Evolutionary conservation across 2,329 filamentous ascomycete genomes (phyloP).

Genomic region (Penicillium sp.): DNA sequence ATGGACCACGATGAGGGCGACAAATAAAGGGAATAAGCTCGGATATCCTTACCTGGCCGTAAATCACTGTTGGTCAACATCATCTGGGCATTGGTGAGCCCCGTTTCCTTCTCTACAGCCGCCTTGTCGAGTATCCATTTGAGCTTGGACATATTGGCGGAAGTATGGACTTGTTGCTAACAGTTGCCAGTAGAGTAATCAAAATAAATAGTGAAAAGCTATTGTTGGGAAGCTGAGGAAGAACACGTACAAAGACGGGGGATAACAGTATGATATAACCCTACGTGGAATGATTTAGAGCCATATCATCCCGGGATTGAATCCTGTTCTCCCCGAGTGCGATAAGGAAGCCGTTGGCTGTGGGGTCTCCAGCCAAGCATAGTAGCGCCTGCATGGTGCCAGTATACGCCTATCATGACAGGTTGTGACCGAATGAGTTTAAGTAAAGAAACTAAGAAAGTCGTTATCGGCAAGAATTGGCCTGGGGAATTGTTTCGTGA

Average conservation of each 20-base stretch:
- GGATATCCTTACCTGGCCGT: constrained; percentile 54
- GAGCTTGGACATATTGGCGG: constrained; percentile 26
- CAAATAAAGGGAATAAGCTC: too few species aligned
- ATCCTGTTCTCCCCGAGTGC: not conserved
- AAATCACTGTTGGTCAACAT: constrained; percentile 86
- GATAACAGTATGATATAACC: not conserved
- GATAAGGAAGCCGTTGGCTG: not conserved
- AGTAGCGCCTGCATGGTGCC: not conserved
- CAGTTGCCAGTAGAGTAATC: not conserved
- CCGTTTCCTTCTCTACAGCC: constrained; percentile 71
- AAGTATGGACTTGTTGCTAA: not conserved
- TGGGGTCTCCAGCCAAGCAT: not conserved
- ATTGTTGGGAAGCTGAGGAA: not conserved
- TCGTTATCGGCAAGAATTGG: constrained; percentile 24
- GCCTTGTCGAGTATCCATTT: constrained; percentile 53
- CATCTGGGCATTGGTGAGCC: constrained; percentile 73
- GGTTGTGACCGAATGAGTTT: constrained; percentile 18
- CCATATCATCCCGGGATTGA: not conserved
- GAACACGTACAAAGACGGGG: not conserved
- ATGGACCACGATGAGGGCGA: not conserved
- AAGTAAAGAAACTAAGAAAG: constrained; percentile 28
- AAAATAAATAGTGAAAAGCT: not conserved
- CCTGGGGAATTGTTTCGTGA: not conserved
- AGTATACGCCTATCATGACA: constrained; percentile 13
- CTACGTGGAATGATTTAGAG: not conserved